Base-by-base conservation (phyloP, 1,139 yeast genomes). In the Diutina catenulata region DNA sequence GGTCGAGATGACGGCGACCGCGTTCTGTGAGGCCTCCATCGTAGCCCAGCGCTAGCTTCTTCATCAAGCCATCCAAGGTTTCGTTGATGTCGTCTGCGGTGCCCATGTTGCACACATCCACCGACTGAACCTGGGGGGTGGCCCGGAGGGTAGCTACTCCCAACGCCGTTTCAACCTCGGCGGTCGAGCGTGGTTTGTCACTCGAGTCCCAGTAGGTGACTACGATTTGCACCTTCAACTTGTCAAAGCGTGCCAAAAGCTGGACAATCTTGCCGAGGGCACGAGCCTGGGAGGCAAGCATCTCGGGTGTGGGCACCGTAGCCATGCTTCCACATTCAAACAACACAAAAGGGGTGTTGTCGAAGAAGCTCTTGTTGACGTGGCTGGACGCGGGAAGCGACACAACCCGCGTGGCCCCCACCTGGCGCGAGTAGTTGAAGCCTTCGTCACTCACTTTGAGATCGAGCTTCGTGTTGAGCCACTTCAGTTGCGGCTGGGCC, bases 281-380 rank as follows among this genome's bases (percentile, higher is more conserved):
- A 6, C 45, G 45, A 9, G 55, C 47, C 47, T 70, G 76, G 18
- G 59, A 45, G 7, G 45, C 42, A 23, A 72, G 50, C 39, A 65
- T 69, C 2, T 50, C 48, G 4, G 47, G 40, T 5, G 37, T 16
- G 10, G 41, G 43, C 5, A 14, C 21, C 7, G 37, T 41, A 9
- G 48, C 49, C 1, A 56, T 46, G 11, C 62, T 47, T 2, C 77
- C 77, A 46, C 74, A 61, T 45, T 71, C 76, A 44, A 71, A 59
- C 9, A 73, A 41, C 3, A 73, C 41, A 39, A 70, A 62, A 1
- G 67, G 52, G 1, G 67, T 53, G 26, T 56, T 51, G 13, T 56
- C 49, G 46, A 73, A 70, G 39, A 60, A 61, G 3, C 53, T 53
- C 33, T 57, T 56, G 23, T 57, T 60, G 3, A 51, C 45, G 1